Evolutionary conservation across 2,329 filamentous ascomycete species (phyloP), one percentile per base, ranked within the genome.

Genomic region (Colletotrichum falcatum): DNA sequence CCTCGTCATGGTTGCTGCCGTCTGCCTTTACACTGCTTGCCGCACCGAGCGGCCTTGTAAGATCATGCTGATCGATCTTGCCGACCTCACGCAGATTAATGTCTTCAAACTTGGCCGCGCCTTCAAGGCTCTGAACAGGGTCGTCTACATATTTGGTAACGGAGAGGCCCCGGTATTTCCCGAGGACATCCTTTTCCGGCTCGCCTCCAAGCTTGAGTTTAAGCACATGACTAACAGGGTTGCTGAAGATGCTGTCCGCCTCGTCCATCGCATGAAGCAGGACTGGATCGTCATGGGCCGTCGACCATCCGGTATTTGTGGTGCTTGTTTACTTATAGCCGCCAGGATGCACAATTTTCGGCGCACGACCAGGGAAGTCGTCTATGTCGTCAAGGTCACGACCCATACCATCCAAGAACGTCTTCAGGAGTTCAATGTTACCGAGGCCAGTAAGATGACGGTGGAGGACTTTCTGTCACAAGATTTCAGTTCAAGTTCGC

Each of bases 321-420:
- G 96, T 72, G 96, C 96, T 16, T 97, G 95, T 74, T 88, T 99
- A 58, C 93, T 99, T 72, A 91, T 99, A 79, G 96, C 96, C 8
- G 95, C 96, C 11, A 92, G 96, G 62, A 98, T 98, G 92, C 97
- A 98, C 87, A 98, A 98, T 81, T 99, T 97, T 78, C 92, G 95
- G 54, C 91, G 96, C 23, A 97, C 94, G 0, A 90, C 97, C 16
- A 90, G 94, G 37, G 96, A 99, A 81, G 93, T 99, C 11, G 95
- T 98, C n/a, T 98, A 97, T 79, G 93, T 98, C 46, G 95, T 98
- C 79, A 98, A 98, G 79, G 95, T 98, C 61, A 97, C 95, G 51
- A 97, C 97, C 74, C 89, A 94, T 72, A 99, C 96, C 9, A 94
- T 99, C 71, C 92, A 94, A 77, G 94, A 95, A 78, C 94, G 96